Percentiles rank a stretch among this genome's conserved stretches.
These are phyloP conservation scores for Cantharellus anzutake DNA, from an alignment of 768 basidiomycete genomes.

Conservation along the genomic window DNA sequence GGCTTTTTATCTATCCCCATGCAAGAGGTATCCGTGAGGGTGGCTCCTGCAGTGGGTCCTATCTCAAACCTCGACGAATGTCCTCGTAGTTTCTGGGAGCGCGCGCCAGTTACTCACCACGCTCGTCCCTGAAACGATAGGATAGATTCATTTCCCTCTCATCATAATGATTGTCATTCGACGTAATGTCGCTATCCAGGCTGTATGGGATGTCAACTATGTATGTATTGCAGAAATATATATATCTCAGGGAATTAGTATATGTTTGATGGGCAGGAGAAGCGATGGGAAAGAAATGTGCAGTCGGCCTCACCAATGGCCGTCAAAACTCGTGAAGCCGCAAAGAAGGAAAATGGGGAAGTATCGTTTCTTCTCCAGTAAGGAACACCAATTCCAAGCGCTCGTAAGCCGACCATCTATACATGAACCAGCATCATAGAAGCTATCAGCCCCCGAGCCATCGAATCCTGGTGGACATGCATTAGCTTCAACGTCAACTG, in stretches of 20 bases:
- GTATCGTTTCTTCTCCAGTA: conserved; percentile 69
- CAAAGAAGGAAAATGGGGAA: conserved; percentile 62
- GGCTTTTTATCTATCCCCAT: neutral
- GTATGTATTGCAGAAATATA: too few relatives aligned
- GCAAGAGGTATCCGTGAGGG: neutral
- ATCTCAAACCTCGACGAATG: too few relatives aligned
- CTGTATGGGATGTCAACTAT: too few relatives aligned
- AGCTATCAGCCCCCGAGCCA: conserved; percentile 81
- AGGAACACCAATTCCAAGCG: conserved; percentile 85
- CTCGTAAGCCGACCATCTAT: conserved; percentile 76
- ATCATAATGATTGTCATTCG: too few relatives aligned
- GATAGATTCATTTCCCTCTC: too few relatives aligned
- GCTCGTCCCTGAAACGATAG: too few relatives aligned
- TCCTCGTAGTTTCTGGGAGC: too few relatives aligned
- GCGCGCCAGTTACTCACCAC: too few relatives aligned
- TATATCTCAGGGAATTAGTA: neutral
- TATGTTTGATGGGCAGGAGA: too few relatives aligned
- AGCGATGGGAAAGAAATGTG: too few relatives aligned
- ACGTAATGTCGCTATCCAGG: neutral
- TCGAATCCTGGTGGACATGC: conserved; percentile 29
- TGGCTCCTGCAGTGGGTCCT: too few relatives aligned
- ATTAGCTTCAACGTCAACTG: neutral
- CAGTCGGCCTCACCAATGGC: conserved; percentile 38
- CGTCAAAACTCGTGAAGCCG: conserved; percentile 77
- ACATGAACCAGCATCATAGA: conserved; percentile 70